phyloP scores from a whole-genome alignment of 2,329 filamentous ascomycete genomes.

The Aureobasidium lini region DNA sequence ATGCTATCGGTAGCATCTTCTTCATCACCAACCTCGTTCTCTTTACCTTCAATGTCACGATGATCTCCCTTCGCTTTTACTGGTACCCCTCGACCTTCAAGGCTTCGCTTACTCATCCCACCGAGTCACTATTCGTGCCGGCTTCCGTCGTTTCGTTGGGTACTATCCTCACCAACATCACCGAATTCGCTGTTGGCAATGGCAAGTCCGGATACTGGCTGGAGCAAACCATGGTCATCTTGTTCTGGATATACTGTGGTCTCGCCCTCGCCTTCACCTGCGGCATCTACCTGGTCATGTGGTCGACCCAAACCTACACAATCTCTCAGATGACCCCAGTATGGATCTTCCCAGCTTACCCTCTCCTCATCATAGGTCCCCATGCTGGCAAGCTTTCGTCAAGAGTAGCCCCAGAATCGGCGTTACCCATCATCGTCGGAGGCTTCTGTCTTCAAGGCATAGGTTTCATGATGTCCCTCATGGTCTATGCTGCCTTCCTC shows the following conservation, averaged over 20 bases:
- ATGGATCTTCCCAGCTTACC: slow-evolving; percentile 83
- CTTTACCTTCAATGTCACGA: slow-evolving; percentile 62
- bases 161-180: slow-evolving; percentile 56
- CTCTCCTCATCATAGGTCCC: slow-evolving; percentile 67
- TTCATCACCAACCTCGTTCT: slow-evolving; percentile 46
- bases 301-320: slow-evolving; percentile 58
- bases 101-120: slow-evolving; percentile 65
- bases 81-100: slow-evolving; percentile 63
- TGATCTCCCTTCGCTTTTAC: slow-evolving; percentile 62
- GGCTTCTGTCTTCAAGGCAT: slow-evolving; percentile 57
- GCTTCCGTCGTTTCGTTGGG: slow-evolving; percentile 61
- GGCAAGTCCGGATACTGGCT: slow-evolving; percentile 50
- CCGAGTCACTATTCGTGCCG: slow-evolving; percentile 71
- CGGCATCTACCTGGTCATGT: slow-evolving; percentile 67
- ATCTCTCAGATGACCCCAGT: slow-evolving; percentile 73
- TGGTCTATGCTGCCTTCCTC: slow-evolving; percentile 78
- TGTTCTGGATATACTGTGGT: slow-evolving; percentile 69
- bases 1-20: slow-evolving; percentile 41
- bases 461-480: slow-evolving; percentile 59
- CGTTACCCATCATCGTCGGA: slow-evolving; percentile 51
- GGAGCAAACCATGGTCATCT: slow-evolving; percentile 49
- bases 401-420: slow-evolving; percentile 36
- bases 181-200: slow-evolving; percentile 56
- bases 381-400: slow-evolving; percentile 55
- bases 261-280: slow-evolving; percentile 61